These are phyloP conservation scores for Baorangia bicolor DNA, from an alignment of 768 basidiomycete species.

Conservation along the genomic window DNA sequence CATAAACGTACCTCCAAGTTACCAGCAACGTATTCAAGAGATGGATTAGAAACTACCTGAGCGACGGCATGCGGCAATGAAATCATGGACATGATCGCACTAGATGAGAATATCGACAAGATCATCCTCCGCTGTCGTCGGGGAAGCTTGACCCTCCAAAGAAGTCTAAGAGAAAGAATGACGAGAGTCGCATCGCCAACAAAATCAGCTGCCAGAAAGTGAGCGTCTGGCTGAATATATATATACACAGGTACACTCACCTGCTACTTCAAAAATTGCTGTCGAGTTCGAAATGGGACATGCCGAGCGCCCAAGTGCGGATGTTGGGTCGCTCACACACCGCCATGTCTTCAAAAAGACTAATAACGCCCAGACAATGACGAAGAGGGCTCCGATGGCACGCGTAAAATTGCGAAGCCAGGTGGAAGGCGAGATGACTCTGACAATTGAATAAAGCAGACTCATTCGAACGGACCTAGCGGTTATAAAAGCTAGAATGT, in stretches of 20 bases:
- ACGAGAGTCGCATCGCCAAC: slow-evolving; percentile 4
- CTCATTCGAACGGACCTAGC: slow-evolving; percentile 11
- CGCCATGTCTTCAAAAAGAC: background rate
- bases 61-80: slow-evolving; percentile 6
- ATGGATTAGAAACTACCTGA: background rate
- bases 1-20: slow-evolving; percentile 1
- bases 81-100: slow-evolving; percentile 11
- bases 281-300: background rate
- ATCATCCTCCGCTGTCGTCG: slow-evolving; percentile 16
- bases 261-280: slow-evolving; percentile 4
- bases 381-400: slow-evolving; percentile 2
- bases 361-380: background rate
- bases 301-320: too few relatives aligned
- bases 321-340: background rate
- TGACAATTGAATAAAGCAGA: slow-evolving; percentile 12
- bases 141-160: slow-evolving; percentile 18
- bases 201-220: background rate
- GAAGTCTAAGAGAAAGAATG: slow-evolving; percentile 8
- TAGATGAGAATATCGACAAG: slow-evolving; percentile 4
- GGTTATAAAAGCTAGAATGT: background rate
- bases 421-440: slow-evolving; percentile 6
- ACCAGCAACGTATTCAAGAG: too few relatives aligned
- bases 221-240: background rate
- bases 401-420: background rate
- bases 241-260: background rate